Conservation (phyloP, 139 green algal species). For the Zygnema cylindricum region DNA sequence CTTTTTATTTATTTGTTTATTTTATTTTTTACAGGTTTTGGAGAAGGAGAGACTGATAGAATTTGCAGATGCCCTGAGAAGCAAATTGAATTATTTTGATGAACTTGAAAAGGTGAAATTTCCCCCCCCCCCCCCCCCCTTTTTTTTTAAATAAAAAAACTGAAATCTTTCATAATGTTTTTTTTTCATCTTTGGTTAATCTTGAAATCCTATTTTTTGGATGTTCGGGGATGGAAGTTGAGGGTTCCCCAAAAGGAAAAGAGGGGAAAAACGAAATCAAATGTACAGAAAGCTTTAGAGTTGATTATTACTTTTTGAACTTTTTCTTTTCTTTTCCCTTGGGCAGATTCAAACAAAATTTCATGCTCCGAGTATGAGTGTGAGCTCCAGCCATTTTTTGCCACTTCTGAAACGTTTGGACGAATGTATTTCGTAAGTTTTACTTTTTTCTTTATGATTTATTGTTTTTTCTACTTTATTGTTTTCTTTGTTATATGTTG, state of each 20-base stretch:
- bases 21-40: conserved; percentile 23
- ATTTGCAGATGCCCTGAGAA: conserved; percentile 76
- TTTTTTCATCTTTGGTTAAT: no score
- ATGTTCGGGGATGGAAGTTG: no score
- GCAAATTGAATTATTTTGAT: conserved; percentile 90
- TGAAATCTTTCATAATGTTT: no score
- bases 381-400: conserved; percentile 74
- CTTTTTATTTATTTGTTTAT: no score
- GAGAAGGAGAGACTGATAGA: conserved; percentile 75
- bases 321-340: no score
- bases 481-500: not conserved
- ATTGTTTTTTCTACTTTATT: not conserved
- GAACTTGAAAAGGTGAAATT: conserved; percentile 86
- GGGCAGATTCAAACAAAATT: conserved; percentile 67
- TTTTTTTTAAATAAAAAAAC: no score
- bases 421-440: conserved; percentile 81
- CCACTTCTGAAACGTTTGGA: conserved; percentile 85
- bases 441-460: not conserved
- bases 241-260: no score
- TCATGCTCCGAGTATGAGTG: conserved; percentile 61
- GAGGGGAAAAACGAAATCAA: no score
- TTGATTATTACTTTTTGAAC: no score
- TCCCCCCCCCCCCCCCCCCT: no score
- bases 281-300: no score
- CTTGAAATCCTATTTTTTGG: no score